Percentiles rank a stretch among this genome's conserved stretches.
phyloP scores from a whole-genome alignment of 2,329 filamentous ascomycete species.

The Nigrospora osmanthi region DNA sequence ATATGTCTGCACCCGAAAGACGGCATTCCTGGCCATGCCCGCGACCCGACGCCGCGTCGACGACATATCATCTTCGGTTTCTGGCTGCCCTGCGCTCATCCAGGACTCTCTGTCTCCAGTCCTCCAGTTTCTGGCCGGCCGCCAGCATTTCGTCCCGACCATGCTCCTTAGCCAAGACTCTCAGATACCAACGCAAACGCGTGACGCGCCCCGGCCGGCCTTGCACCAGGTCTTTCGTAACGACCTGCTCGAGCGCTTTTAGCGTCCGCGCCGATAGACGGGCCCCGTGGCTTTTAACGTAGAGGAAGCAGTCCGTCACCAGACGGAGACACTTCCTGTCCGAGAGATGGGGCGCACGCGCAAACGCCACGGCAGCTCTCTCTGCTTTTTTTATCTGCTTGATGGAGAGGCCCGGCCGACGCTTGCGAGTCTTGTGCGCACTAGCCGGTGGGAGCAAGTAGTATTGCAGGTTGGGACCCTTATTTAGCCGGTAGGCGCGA shows the following conservation, averaged over 20 bases:
- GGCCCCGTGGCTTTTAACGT: conserved; percentile 15
- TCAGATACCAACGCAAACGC: conserved; percentile 27
- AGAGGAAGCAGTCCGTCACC: conserved; percentile 21
- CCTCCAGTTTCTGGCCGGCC: conserved; percentile 8
- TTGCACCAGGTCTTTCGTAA: conserved; percentile 26
- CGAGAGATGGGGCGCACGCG: conserved; percentile 11
- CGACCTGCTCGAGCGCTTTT: conserved; percentile 21
- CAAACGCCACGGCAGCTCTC: conserved; percentile 10
- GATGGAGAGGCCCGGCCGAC: not conserved
- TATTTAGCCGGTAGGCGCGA: too few relatives aligned
- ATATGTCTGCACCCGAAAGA: too few relatives aligned
- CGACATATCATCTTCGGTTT: too few relatives aligned
- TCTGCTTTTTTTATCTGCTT: conserved; percentile 5
- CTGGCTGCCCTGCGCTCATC: too few relatives aligned
- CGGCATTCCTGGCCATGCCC: too few relatives aligned
- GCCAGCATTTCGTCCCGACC: conserved; percentile 15
- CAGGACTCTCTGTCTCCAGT: conserved; percentile 7
- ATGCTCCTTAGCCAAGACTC: conserved; percentile 17
- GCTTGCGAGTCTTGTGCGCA: too few relatives aligned
- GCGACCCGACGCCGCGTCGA: too few relatives aligned
- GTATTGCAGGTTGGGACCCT: too few relatives aligned
- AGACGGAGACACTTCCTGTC: conserved; percentile 16
- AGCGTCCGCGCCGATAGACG: conserved; percentile 15
- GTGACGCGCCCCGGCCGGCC: conserved; percentile 22
- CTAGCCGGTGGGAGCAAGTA: too few relatives aligned